phyloP scores from a whole-genome alignment of 2,329 filamentous ascomycete genomes.

The Ustulina deusta region DNA sequence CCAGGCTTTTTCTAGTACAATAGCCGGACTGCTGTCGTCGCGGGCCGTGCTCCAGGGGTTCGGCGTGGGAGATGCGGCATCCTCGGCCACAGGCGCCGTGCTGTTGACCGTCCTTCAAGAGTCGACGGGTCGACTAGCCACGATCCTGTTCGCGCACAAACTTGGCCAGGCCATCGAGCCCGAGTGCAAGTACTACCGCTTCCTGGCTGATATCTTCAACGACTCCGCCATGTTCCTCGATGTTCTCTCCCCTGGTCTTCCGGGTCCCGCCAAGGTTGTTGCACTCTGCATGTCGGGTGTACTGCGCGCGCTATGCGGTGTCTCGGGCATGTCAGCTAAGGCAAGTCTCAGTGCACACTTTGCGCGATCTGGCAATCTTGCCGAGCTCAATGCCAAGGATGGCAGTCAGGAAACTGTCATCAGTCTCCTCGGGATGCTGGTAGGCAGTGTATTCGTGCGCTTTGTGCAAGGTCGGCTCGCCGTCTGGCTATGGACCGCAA shows the following conservation, averaged over 20 bases:
- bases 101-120: conserved; percentile 87
- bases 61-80: conserved; percentile 84
- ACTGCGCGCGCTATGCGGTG: conserved; percentile 78
- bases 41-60: conserved; percentile 82
- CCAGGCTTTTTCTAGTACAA: conserved; percentile 86
- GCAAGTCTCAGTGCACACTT: conserved; percentile 94
- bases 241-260: conserved; percentile 79
- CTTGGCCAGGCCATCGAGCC: conserved; percentile 87
- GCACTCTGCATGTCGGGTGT: conserved; percentile 64
- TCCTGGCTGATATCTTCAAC: conserved; percentile 89
- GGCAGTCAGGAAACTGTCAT: conserved; percentile 96
- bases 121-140: conserved; percentile 82
- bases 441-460: conserved; percentile 84
- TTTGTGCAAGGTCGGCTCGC: conserved; percentile 75
- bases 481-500: conserved; percentile 79
- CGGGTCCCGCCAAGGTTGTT: conserved; percentile 59
- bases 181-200: conserved; percentile 90
- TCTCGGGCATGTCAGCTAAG: conserved; percentile 90
- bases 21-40: conserved; percentile 82
- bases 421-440: conserved; percentile 86
- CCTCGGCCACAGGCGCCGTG: conserved; percentile 83
- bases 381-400: conserved; percentile 90
- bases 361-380: conserved; percentile 85
- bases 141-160: conserved; percentile 86
- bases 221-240: conserved; percentile 89